Evolutionary conservation across 192 early-diverging fungal species (phyloP), one percentile per base, ranked within the genome.

Genomic region (Spinellus fusiger): DNA sequence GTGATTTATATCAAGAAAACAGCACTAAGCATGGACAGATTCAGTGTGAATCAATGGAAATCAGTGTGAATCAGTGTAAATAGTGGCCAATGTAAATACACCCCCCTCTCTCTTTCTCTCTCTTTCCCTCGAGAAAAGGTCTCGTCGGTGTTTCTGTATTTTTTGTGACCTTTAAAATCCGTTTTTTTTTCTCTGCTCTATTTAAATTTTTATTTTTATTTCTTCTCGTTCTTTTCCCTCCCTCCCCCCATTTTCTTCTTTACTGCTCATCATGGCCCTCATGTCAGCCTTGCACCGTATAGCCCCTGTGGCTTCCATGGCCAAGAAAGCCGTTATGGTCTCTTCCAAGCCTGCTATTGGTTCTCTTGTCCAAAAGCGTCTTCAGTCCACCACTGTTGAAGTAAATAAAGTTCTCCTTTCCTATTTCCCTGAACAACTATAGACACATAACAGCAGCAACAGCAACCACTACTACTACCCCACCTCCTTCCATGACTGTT

Each of bases 281-380:
- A 59, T 65, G 34, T 46, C 64, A 26, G 62, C 54, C 27, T 54
- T 68, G 31, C 49, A 64, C 34, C 65, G 62, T 57, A 65, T 65
- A 33, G 72, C 66, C 56, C 63, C 63, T 56, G 56, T 63, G 22
- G 54, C 62, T 18, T 37, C 57, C 25, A 52, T 54, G 38, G 47
- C 47, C 54, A 48, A 58, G 33, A 65, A 58, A 49, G 65, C 62
- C 34, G 71, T 65, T 15, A 26, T 50, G 33, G 51, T 58, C 38
- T 59, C 50, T 15, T 26, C 44, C 18, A 64, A 67, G 37, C 58
- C 63, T 26, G 58, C 66, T 20, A 25, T 61, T 34, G 48, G 49
- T 32, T 44, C 61, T 37, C 20, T 64, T 31, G 50, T 65, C 54
- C 72, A 74, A 49, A 56, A 65, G 57, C 62, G 72, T 56, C 69